Base-by-base conservation (phyloP, 352 stramenopile species). In the Phytopythium aichiense region DNA sequence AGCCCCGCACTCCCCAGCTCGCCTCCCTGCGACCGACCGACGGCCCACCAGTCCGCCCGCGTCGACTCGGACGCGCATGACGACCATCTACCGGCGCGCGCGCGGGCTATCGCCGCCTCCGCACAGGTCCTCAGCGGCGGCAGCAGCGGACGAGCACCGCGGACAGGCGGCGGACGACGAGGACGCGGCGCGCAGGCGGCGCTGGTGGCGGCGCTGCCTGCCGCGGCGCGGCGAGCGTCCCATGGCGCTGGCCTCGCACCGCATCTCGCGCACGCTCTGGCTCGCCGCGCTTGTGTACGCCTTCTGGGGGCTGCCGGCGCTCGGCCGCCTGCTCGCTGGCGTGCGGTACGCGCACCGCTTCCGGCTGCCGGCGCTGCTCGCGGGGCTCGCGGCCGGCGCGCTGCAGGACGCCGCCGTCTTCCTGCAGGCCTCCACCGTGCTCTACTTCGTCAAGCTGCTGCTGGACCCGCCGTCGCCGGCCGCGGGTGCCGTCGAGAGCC, bases 81-180 rank as follows among this genome's bases (percentile, higher is more conserved):
- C 77, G 57, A 87, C 82, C 71, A 89, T 89, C 66, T 87, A 85
- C 60, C 75, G 79, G 7, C 77, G 79, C 45, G 83, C 82, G 51
- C 67, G 72, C 33, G 68, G 73, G 15, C 65, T 76, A 22, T 81
- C 67, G 30, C 66, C 71, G 30, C 52, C n/a, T 16, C 75, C 72
- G 59, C 70, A 52, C 52, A 62, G 71, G 22, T 25, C 65, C 69
- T 3, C 64, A 56, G 8, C 67, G 65, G 22, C 66, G 65, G 46
- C 35, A 0, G 46, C 46, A 0, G 46, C 46, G 33, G 52, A 45
- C 35, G 52, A 43, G 51, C 9, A 11, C n/a, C 35, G 51, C 60
- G 18, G 54, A 55, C 16, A 54, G 46, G 54, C 63, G 64, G 43
- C 18, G 48, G 55, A 16, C 56, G 37, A 12, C 56, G 50, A 35